Evolutionary conservation across 352 stramenopile species (phyloP).

Genomic region (Phytophthora rubi): DNA sequence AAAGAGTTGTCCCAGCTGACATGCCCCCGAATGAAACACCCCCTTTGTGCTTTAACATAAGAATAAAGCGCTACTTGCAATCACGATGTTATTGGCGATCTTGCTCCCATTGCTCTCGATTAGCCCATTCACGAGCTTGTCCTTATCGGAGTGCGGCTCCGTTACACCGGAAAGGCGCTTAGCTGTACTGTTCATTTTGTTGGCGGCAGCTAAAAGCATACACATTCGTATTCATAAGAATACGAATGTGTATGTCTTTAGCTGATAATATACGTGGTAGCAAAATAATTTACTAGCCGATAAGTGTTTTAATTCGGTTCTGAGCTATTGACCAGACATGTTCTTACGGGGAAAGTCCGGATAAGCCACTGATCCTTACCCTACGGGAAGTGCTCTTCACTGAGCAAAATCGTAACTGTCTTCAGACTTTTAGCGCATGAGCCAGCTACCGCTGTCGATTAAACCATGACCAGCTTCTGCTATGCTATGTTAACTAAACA

Average conservation of each 20-base stretch:
- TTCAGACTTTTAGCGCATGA: too few species aligned
- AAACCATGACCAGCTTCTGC: too few species aligned
- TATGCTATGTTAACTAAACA: too few species aligned
- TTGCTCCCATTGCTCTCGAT: background rate
- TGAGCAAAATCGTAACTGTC: too few species aligned
- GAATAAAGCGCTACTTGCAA: background rate
- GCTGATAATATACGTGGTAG: background rate
- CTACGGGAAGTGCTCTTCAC: too few species aligned
- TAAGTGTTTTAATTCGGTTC: constrained; percentile 4
- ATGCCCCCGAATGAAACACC: too few species aligned
- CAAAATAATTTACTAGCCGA: background rate
- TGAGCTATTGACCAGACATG: background rate
- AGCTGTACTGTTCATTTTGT: constrained; percentile 2
- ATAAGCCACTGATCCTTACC: background rate
- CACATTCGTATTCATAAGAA: background rate
- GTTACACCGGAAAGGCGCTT: constrained; percentile 5
- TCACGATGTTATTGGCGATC: background rate
- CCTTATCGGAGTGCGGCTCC: constrained; percentile 7
- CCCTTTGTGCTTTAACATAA: background rate
- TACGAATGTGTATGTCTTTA: background rate
- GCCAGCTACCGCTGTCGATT: too few species aligned
- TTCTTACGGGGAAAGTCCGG: constrained; percentile 3
- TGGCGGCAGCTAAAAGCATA: constrained; percentile 2
- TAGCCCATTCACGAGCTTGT: constrained; percentile 7
- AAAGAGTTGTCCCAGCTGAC: too few species aligned